Base-by-base conservation (phyloP, 1,284 basidiomycete species). In the Termitomyces sp. region DNA sequence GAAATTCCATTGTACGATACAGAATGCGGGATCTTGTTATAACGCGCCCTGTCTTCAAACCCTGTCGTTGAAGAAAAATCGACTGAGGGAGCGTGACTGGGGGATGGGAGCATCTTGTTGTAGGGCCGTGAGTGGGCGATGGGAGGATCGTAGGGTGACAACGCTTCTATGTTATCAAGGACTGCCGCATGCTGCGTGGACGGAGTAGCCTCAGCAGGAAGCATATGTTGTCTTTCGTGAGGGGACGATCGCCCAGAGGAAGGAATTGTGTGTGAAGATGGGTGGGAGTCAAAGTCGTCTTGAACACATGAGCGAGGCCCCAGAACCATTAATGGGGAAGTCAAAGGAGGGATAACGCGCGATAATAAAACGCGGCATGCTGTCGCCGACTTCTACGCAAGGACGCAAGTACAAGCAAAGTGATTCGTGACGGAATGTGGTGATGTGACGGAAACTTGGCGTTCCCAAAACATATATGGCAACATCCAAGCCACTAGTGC, bases 171-270 rank as follows among this genome's bases (percentile, higher is more conserved):
- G 28, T 36, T 38, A 13, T 55, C 50, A 15, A 50, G 15, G 9
- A 19, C 51, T 33, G 52, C 50, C 15, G 21, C 41, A 50, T 47
- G 53, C 42, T 53, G 51, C 55, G 44, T 52, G 48, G 58, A 33
- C 24, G 39, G 52, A 21, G 38, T n/a, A 30, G 33, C 50, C 9
- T 54, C 46, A 28, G 46, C 31, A 12, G 49, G n/a, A 12, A 53
- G 55, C 57, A 62, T 62, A 9, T 34, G 55, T 41, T 50, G 59
- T 45, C 34, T 12, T 52, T 60, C 57, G 58, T 58, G 43, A 7
- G 56, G 55, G 12, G 58, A 58, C 17, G 50, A 21, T 45, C 44
- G 43, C 28, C 56, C 47, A 24, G 54, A 59, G 8, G 47, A 9
- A 12, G 52, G 28, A 19, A 21, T 24, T 28, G 28, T 34, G 17